Evolutionary conservation across 2,329 filamentous ascomycete species (phyloP), one percentile per base, ranked within the genome.

Genomic region (Xylaria sp.): DNA sequence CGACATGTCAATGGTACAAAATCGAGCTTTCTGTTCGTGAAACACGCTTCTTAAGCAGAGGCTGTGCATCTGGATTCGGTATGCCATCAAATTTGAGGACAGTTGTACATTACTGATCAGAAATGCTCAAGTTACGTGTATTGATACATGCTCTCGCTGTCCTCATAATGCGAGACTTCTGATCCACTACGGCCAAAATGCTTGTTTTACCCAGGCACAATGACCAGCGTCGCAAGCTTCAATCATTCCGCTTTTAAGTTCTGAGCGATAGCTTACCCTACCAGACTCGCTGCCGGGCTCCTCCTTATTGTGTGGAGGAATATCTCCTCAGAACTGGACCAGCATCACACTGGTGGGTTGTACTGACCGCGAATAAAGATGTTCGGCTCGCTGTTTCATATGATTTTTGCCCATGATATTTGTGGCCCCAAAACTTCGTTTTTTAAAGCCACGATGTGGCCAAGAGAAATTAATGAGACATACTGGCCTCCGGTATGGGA

Each of bases 401-500:
- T 12, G 28, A 52, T 55, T 39, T 5, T 32, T n/a, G 46, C 18
- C 10, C 9, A 23, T 20, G 3, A 20, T n/a, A 37, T n/a, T 37
- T 54, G 51, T 44, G 23, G 32, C 23, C 32, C 51, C 37, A 15
- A 18, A 12, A 50, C 12, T 44, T 25, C 50, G 13, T 20, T 23
- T 50, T 50, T 34, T 48, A 39, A 48, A 39, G 13, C 32, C 46
- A 25, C 25, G 34, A 48, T 37, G 48, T 51, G n/a, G 50, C 34
- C 23, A 59, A 32, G 60, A 59, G 25, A n/a, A 39, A 55, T 63
- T 57, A 72, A 63, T 58, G 70, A 65, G 64, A 65, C 58, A 72
- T 69, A 52, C 50, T 60, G 23, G 66, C 60, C 52, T 79, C 79
- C 2, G 80, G 76, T 3, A 78, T 66, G 2, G 88, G 88, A 73